Base-by-base conservation (phyloP, 2,329 filamentous ascomycete genomes). In the Pseudogymnoascus sp. region DNA sequence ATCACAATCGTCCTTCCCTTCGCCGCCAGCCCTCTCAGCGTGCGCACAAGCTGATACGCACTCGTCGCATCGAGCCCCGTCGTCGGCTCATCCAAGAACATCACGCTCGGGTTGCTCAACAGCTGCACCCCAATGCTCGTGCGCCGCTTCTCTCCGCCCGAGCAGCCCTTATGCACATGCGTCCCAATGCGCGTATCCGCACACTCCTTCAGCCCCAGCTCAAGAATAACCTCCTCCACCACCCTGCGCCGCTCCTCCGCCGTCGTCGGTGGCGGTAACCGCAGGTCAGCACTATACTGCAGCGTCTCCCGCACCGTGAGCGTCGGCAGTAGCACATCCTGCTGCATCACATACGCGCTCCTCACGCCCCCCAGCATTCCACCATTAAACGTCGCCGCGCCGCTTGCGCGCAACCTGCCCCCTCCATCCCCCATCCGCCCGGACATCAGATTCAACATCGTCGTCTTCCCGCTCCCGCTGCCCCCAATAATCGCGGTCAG, bases 81-180 rank as follows among this genome's bases (percentile, higher is more conserved):
- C 0, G 90, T 92, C 0, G 89, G 89, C 68, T 92, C 90, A 69
- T 93, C 90, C 22, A 91, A 80, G 72, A 91, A 92, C 5, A 92
- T 75, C 0, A 92, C 82, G 5, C 87, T 90, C 1, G 90, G 89
- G 70, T 92, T 92, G 4, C 87, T 85, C n/a, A 92, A 77, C 62
- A 92, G 78, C 73, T 92, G 89, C 4, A 92, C 88, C 2, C 88
- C 89, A 58, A 92, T 89, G 65, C 87, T 91, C 0, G 87, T 88
- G 33, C 89, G 78, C 65, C 89, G 79, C 76, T 91, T 92, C 72
- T 92, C 90, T 2, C 89, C 90, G 0, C 90, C 89, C 52, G 88
- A 91, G 69, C 89, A 92, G 0, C 89, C 89, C 52, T 89, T 86
- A 68, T 91, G 87, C 60, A 83, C 81, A 62, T 82, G 83, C 67